A percentile compares a stretch with the other conserved stretches of the same genome.
Conservation (phyloP, 345 rosid species). For the Kandelia obovata region DNA sequence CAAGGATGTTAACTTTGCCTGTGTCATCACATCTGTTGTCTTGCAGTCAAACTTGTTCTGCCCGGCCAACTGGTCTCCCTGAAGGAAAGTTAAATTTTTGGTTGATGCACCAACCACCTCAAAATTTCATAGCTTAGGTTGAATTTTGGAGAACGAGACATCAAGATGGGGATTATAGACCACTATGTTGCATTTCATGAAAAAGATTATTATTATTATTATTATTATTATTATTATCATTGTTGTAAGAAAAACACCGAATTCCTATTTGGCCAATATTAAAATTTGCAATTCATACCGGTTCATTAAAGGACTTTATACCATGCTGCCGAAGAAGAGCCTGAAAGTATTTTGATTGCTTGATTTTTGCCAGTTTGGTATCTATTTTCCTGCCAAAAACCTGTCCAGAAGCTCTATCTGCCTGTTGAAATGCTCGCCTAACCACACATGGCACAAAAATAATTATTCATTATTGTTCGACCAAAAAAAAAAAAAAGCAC, state of each 20-base stretch:
- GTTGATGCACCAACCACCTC: constrained; percentile 2
- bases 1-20: constrained; percentile 63
- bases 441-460: constrained; percentile 18
- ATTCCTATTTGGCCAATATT: not conserved
- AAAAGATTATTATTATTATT: not conserved
- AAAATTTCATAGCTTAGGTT: not conserved
- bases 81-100: constrained; percentile 21
- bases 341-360: constrained; percentile 59
- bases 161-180: not conserved
- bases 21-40: constrained; percentile 46
- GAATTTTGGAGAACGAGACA: not conserved
- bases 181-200: not conserved
- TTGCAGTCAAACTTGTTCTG: constrained; percentile 37
- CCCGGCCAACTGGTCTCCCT: constrained; percentile 46
- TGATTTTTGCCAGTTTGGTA: constrained; percentile 58
- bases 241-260: not conserved
- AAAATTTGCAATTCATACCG: constrained; percentile 29
- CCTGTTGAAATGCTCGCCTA: constrained; percentile 77
- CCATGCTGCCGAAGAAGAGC: constrained; percentile 47
- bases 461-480: constrained; percentile 1
- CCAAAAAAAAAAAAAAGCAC: not conserved
- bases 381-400: constrained; percentile 47
- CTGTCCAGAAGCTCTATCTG: constrained; percentile 53
- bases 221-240: too few relatives aligned
- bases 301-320: constrained; percentile 30